phyloP scores from a whole-genome alignment of 345 rosid species.

The Lepidium sativum region DNA sequence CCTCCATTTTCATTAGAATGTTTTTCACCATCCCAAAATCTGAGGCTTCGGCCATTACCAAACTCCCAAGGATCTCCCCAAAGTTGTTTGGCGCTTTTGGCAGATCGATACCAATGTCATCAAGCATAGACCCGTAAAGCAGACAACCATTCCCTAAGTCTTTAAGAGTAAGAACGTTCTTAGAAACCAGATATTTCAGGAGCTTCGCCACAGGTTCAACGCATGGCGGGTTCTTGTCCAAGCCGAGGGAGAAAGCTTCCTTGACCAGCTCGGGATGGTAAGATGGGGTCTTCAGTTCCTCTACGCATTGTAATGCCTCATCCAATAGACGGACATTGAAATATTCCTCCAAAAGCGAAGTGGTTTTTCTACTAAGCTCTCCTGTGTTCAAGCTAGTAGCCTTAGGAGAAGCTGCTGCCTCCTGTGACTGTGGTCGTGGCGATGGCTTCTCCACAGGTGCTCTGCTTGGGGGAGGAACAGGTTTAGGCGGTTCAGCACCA shows the following conservation, averaged over 20 bases:
- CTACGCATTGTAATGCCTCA: conserved; percentile 71
- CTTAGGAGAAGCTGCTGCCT: conserved; percentile 16
- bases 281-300: conserved; percentile 55
- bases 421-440: conserved; percentile 4
- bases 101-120: conserved; percentile 77
- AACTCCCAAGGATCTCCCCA: conserved; percentile 65
- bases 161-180: conserved; percentile 37
- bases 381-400: conserved; percentile 31
- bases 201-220: conserved; percentile 43
- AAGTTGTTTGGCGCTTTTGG: conserved; percentile 76
- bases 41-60: conserved; percentile 41
- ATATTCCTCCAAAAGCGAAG: conserved; percentile 66
- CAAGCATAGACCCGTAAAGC: conserved; percentile 58
- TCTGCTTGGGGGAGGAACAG: conserved; percentile 20
- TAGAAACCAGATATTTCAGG: conserved; percentile 37
- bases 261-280: conserved; percentile 72
- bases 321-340: conserved; percentile 44
- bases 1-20: conserved; percentile 57
- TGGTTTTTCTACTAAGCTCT: conserved; percentile 55
- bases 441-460: conserved; percentile 15
- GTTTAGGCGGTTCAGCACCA: conserved; percentile 17
- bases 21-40: conserved; percentile 53
- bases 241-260: conserved; percentile 65
- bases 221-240: conserved; percentile 64
- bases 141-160: conserved; percentile 62